Conservation (phyloP, 176 grass and related monocot species). For the Rhipidocladum racemiflorum region DNA sequence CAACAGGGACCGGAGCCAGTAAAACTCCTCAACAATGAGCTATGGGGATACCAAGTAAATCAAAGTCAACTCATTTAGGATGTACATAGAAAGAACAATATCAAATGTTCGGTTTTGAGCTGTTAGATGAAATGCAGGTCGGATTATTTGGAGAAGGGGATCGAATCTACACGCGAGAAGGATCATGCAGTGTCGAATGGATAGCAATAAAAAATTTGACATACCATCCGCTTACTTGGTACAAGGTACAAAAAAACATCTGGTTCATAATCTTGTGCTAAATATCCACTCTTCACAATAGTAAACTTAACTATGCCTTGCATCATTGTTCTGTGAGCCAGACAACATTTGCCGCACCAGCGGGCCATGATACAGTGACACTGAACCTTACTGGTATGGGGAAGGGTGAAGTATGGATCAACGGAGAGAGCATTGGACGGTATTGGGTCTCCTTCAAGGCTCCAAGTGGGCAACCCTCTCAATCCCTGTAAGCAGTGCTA, state of each 20-base stretch:
- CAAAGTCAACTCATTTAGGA: slow-evolving; percentile 2
- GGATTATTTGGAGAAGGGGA: slow-evolving; percentile 62
- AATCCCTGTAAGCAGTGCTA: slow-evolving; percentile 51
- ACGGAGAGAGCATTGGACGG: slow-evolving; percentile 83
- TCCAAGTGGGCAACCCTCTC: slow-evolving; percentile 65
- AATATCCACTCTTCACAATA: background rate
- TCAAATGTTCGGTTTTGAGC: background rate
- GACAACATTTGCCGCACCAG: slow-evolving; percentile 67
- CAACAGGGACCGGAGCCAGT: slow-evolving; percentile 25
- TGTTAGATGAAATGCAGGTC: slow-evolving; percentile 51
- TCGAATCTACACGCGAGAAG: slow-evolving; percentile 47
- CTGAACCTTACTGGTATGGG: slow-evolving; percentile 85
- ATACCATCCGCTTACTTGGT: slow-evolving; percentile 61
- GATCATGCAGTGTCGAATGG: slow-evolving; percentile 49
- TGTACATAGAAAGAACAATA: background rate
- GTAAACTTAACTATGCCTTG: background rate
- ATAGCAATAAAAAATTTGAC: slow-evolving; percentile 36
- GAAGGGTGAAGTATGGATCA: slow-evolving; percentile 86
- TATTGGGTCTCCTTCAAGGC: slow-evolving; percentile 74
- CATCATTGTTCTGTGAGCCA: slow-evolving; percentile 35
- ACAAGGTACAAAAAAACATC: slow-evolving; percentile 51
- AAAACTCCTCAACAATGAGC: slow-evolving; percentile 47
- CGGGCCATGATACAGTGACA: slow-evolving; percentile 52
- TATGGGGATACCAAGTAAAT: slow-evolving; percentile 77
- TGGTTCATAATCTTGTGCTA: background rate